Base-by-base conservation (phyloP, 495 filamentous ascomycete species). In the Geopyxis carbonaria region DNA sequence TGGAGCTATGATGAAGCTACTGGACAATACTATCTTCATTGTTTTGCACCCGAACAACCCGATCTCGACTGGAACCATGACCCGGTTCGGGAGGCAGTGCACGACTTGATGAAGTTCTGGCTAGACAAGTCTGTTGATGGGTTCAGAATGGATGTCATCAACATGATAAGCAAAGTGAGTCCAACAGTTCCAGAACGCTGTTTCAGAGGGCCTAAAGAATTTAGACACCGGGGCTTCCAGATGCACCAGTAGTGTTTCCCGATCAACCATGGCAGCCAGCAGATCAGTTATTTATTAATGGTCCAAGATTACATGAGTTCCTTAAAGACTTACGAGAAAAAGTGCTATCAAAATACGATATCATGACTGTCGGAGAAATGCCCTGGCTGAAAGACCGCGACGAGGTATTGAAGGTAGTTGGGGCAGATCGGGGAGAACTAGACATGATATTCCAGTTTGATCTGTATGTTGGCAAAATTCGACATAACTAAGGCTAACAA, bases 401-500 rank as follows among this genome's bases (percentile, higher is more conserved):
- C 23, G 66, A 78, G 45, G 69, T 80, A 1, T 60, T 80, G 20
- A 61, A 64, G 10, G 69, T 68, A 22, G 69, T 83, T 16, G 61
- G 66, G 2, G 59, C 62, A 9, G 64, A 66, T 29, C 68, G 72
- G 20, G 59, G 64, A 31, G 73, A 82, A 50, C 62, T 83, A 31
- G 71, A 71, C 59, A 84, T 84, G 78, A 68, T 80, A 20, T 82
- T 84, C 59, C 69, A 78, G 45, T 81, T 81, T 44, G 76, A 79
- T 45, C 61, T 67, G 50, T 48, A 34, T 22, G 34, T 29, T 16
- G 18, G 19, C 13, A 11, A 2, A 27, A 16, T n/a, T n/a, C n/a
- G n/a, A 13, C 18, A n/a, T 13, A 28, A 28, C 25, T 13, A 7
- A 7, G 25, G 7, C 13, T 7, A 13, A 28, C 7, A 28, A 28